These are phyloP conservation scores for Mortierella sp. DNA, from an alignment of 371 early-diverging fungal species.

Conservation along the genomic window DNA sequence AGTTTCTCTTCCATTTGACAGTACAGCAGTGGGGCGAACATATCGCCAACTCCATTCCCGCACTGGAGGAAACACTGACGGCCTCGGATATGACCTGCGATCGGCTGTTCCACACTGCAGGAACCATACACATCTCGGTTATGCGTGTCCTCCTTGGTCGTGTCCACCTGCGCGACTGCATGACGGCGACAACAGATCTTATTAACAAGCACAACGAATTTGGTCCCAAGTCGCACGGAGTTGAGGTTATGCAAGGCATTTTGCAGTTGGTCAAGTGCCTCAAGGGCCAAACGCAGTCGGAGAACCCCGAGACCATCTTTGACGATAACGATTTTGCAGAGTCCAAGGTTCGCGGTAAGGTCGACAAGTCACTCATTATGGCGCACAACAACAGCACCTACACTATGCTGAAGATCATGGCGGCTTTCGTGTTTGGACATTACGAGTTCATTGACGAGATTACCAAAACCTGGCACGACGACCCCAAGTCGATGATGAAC, in stretches of 20 bases:
- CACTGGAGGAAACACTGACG: slow-evolving; percentile 45
- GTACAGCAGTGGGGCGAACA: slow-evolving; percentile 58
- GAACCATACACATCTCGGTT: slow-evolving; percentile 47
- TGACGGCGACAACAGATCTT: slow-evolving; percentile 40
- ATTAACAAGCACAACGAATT: slow-evolving; percentile 52
- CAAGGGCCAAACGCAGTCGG: slow-evolving; percentile 31
- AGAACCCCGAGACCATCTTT: slow-evolving; percentile 49
- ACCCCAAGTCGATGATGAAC: slow-evolving; percentile 51
- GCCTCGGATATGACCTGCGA: slow-evolving; percentile 48
- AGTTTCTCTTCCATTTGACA: slow-evolving; percentile 41
- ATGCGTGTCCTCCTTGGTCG: slow-evolving; percentile 43
- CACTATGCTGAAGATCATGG: slow-evolving; percentile 44
- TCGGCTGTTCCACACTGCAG: slow-evolving; percentile 49
- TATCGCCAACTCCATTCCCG: slow-evolving; percentile 37
- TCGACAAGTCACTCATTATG: slow-evolving; percentile 12
- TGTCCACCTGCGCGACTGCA: slow-evolving; percentile 34
- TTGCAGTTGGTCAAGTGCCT: slow-evolving; percentile 52
- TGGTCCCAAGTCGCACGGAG: slow-evolving; percentile 50
- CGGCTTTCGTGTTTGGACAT: slow-evolving; percentile 49
- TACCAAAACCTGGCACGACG: slow-evolving; percentile 47
- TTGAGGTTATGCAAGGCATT: slow-evolving; percentile 51
- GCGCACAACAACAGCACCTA: slow-evolving; percentile 41
- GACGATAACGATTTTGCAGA: slow-evolving; percentile 43
- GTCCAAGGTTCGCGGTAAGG: slow-evolving; percentile 16
- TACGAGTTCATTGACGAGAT: slow-evolving; percentile 40